Conservation (phyloP, 148 eudicot genomes). For the Rhododendron molle region DNA sequence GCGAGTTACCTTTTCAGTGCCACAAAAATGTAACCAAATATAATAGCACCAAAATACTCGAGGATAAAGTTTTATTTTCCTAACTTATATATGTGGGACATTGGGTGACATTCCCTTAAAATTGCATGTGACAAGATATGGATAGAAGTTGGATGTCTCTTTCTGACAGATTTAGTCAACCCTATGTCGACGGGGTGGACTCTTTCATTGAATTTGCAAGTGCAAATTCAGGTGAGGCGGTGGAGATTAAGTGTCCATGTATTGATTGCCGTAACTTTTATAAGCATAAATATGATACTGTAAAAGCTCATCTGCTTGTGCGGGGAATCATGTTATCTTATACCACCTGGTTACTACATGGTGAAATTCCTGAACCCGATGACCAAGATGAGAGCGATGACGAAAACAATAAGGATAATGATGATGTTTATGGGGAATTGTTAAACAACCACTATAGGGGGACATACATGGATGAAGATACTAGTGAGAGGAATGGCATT, state of each 20-base stretch:
- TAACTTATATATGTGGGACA: too few relatives aligned
- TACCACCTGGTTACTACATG: neutral
- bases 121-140: neutral
- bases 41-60: neutral
- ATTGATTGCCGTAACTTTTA: neutral
- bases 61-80: neutral
- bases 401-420: neutral
- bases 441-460: neutral
- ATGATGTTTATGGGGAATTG: neutral
- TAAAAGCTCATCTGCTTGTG: neutral
- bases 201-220: neutral
- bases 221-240: neutral
- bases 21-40: too few relatives aligned
- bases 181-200: neutral
- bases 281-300: neutral
- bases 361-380: neutral
- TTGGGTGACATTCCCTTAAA: neutral
- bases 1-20: neutral
- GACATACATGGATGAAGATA: neutral
- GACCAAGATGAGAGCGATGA: neutral
- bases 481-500: neutral
- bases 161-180: neutral
- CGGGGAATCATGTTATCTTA: neutral
- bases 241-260: neutral
- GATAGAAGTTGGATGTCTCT: neutral